Evolutionary conservation across 2,329 filamentous ascomycete species (phyloP), one percentile per base, ranked within the genome.

Genomic region (Colletotrichum plurivorum): DNA sequence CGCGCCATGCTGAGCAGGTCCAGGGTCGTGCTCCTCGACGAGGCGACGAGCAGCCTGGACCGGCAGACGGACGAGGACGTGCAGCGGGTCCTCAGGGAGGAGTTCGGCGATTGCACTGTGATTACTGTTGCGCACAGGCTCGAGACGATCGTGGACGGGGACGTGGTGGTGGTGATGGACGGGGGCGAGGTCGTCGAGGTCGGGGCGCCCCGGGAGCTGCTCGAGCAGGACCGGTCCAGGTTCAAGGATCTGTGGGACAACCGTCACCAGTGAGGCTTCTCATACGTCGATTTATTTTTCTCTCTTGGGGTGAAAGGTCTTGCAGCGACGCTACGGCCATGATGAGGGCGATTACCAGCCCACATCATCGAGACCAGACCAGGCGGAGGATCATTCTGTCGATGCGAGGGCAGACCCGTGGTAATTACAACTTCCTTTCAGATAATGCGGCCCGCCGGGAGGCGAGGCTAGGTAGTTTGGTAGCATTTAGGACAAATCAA

Each of bases 91-190:
- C 55, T 75, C 8, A 72, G 80, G 16, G 71, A 77, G 5, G 75
- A 78, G 63, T 78, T 79, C 59, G 62, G 59, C 9, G 71, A 61
- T 3, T 78, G 77, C 70, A 91, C 89, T 0, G 83, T 91, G 20
- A 72, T 80, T 15, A 77, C 77, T 71, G 76, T 81, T 0, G 77
- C 75, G 51, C 80, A 82, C 66, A 74, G 79, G 20, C 66, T 81
- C 39, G 76, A 78, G 7, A 85, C 83, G 39, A 84, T 87, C 48
- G 76, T 84, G 58, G 82, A 83, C 61, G 85, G 84, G 71, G 83
- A 85, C 70, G 75, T 75, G 20, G 78, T 85, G 45, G 76, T 81
- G 3, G 81, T 85, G 9, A 80, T 85, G 78, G 80, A 84, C 41
- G 73, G 76, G n/a, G 83, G 84, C 7, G 70, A 73, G 63, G 74